phyloP scores from a whole-genome alignment of 352 stramenopile species.

The Sclerospora graminicola region DNA sequence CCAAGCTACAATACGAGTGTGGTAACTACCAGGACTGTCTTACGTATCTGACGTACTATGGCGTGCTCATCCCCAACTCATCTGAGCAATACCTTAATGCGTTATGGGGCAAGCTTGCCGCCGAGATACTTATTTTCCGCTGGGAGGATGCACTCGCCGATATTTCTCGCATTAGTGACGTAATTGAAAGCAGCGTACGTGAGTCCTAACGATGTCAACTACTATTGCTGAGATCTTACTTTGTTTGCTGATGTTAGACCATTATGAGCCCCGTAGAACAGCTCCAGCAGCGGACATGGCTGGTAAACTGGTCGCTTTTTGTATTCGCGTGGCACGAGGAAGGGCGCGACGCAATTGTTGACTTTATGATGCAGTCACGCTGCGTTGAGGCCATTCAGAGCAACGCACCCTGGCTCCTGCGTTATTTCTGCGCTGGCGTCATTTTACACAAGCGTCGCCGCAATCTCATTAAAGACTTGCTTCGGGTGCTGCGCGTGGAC shows the following conservation, averaged over 20 bases:
- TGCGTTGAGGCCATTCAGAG: slow-evolving; percentile 97
- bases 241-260: slow-evolving; percentile 20
- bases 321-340: slow-evolving; percentile 89
- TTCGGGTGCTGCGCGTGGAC: slow-evolving; percentile 91
- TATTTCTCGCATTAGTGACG: slow-evolving; percentile 89
- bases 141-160: slow-evolving; percentile 93
- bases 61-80: slow-evolving; percentile 76
- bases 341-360: slow-evolving; percentile 93
- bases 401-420: slow-evolving; percentile 95
- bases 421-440: slow-evolving; percentile 95
- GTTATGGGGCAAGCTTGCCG: slow-evolving; percentile 93
- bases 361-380: slow-evolving; percentile 91
- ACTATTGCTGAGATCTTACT: neutral
- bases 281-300: slow-evolving; percentile 96
- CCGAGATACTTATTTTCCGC: slow-evolving; percentile 94
- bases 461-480: slow-evolving; percentile 91
- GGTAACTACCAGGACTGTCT: slow-evolving; percentile 92
- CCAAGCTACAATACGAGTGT: slow-evolving; percentile 96
- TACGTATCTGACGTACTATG: slow-evolving; percentile 87
- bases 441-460: slow-evolving; percentile 94
- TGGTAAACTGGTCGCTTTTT: slow-evolving; percentile 98
- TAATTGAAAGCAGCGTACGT: slow-evolving; percentile 89
- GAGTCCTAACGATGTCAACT: no score
- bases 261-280: slow-evolving; percentile 84
- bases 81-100: slow-evolving; percentile 84